Percentiles rank a stretch among this genome's conserved stretches.
phyloP scores from a whole-genome alignment of 495 filamentous ascomycete species.

The Aspergillus mulundensis region DNA sequence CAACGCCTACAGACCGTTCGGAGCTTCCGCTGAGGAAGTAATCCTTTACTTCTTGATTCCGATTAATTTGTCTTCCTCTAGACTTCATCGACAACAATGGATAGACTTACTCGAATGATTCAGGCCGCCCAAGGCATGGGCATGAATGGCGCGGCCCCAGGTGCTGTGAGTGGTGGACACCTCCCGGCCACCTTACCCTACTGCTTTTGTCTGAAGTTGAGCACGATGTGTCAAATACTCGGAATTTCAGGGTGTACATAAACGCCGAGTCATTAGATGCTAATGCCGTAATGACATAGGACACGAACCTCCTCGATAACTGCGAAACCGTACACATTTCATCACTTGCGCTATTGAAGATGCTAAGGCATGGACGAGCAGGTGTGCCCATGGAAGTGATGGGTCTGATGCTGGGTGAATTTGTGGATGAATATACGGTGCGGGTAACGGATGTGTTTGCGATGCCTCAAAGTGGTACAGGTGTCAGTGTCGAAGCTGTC shows the following conservation, averaged over 20 bases:
- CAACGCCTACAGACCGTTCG: slow-evolving; percentile 12
- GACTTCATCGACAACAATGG: slow-evolving; percentile 53
- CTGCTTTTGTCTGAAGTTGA: no score
- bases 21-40: slow-evolving; percentile 43
- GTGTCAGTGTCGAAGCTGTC: slow-evolving; percentile 96
- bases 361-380: slow-evolving; percentile 94
- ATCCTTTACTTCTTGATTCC: slow-evolving; percentile 12
- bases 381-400: slow-evolving; percentile 99
- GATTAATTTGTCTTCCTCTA: slow-evolving; percentile 15
- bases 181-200: background rate
- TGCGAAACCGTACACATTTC: slow-evolving; percentile 99
- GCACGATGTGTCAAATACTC: background rate
- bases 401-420: slow-evolving; percentile 97
- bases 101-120: slow-evolving; percentile 81
- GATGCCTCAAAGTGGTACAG: slow-evolving; percentile 99
- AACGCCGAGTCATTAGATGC: background rate
- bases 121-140: slow-evolving; percentile 75
- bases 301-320: slow-evolving; percentile 92
- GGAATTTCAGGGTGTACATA: background rate
- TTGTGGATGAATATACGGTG: slow-evolving; percentile 98
- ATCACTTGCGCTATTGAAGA: slow-evolving; percentile 93
- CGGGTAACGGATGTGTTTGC: slow-evolving; percentile 97
- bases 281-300: slow-evolving; percentile 45
- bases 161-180: slow-evolving; percentile 64
- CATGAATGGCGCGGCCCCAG: slow-evolving; percentile 63